phyloP scores from a whole-genome alignment of 1,284 basidiomycete species.

The Inonotus hispidus region DNA sequence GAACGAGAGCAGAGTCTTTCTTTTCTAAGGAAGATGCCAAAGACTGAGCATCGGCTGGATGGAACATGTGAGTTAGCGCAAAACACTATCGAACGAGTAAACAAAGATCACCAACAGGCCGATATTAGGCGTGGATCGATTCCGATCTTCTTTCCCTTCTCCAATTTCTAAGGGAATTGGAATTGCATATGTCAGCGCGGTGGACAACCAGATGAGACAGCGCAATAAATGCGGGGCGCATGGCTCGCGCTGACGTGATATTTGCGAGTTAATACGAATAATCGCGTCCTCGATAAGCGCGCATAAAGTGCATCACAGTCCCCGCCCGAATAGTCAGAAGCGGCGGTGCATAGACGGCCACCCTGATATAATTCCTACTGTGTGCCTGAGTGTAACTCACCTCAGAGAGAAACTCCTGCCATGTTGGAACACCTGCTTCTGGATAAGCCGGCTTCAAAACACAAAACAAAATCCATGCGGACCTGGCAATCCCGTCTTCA shows the following conservation, averaged over 20 bases:
- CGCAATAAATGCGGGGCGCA: no score
- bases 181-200: neutral
- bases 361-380: no score
- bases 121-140: constrained; percentile 78
- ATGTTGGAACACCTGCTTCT: constrained; percentile 73
- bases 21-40: constrained; percentile 49
- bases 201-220: no score
- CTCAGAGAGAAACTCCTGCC: constrained; percentile 82
- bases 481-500: constrained; percentile 86
- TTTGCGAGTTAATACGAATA: neutral
- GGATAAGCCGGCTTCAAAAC: constrained; percentile 7
- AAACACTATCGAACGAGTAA: constrained; percentile 16
- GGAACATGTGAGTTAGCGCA: neutral
- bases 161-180: constrained; percentile 54
- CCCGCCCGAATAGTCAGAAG: no score
- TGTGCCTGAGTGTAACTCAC: no score
- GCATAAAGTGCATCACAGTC: no score
- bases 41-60: constrained; percentile 52
- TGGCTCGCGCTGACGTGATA: no score
- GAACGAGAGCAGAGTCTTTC: constrained; percentile 55
- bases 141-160: constrained; percentile 61
- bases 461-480: constrained; percentile 1
- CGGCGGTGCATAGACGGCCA: no score
- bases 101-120: constrained; percentile 41
- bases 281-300: neutral